phyloP scores from a whole-genome alignment of 352 stramenopile species.

The Pythium rhizo-oryzae region DNA sequence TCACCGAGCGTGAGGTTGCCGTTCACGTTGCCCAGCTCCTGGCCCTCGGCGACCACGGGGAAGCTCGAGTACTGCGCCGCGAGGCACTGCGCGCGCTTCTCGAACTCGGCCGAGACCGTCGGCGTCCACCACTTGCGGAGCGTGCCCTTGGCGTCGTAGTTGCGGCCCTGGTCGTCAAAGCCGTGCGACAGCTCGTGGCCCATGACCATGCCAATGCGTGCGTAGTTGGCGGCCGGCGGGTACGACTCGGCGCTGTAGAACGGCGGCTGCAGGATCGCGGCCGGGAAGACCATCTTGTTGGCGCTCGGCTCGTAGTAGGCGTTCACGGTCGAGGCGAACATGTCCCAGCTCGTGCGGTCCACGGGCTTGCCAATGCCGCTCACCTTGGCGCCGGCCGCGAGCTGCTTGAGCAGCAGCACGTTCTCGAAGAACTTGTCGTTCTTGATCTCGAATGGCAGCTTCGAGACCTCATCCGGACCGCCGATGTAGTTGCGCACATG shows the following conservation, averaged over 20 bases:
- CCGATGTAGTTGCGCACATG: constrained; percentile 84
- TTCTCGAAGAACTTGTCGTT: constrained; percentile 60
- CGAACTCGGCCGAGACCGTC: constrained; percentile 48
- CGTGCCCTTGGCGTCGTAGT: constrained; percentile 85
- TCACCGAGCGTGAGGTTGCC: constrained; percentile 91
- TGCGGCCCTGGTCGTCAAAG: constrained; percentile 93
- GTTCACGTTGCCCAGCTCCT: constrained; percentile 71
- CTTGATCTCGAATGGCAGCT: constrained; percentile 62
- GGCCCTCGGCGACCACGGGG: constrained; percentile 42
- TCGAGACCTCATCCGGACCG: constrained; percentile 44
- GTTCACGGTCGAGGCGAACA: constrained; percentile 94
- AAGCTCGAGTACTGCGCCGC: constrained; percentile 65
- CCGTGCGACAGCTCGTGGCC: constrained; percentile 95
- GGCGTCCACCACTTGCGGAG: constrained; percentile 93
- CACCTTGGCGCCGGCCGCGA: constrained; percentile 34
- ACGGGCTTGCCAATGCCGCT: constrained; percentile 48
- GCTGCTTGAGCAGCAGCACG: constrained; percentile 44
- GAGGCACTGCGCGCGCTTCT: constrained; percentile 57
- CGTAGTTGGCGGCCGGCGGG: constrained; percentile 91
- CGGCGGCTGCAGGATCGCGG: constrained; percentile 91
- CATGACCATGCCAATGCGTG: constrained; percentile 92
- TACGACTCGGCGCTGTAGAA: constrained; percentile 79
- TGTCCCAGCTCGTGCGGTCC: constrained; percentile 71
- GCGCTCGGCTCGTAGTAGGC: constrained; percentile 70
- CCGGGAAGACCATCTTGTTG: constrained; percentile 95